A percentile compares a stretch with the other conserved stretches of the same genome.
Evolutionary conservation across 1,284 basidiomycete species (phyloP).

Genomic region (Anthracocystis setariae): DNA sequence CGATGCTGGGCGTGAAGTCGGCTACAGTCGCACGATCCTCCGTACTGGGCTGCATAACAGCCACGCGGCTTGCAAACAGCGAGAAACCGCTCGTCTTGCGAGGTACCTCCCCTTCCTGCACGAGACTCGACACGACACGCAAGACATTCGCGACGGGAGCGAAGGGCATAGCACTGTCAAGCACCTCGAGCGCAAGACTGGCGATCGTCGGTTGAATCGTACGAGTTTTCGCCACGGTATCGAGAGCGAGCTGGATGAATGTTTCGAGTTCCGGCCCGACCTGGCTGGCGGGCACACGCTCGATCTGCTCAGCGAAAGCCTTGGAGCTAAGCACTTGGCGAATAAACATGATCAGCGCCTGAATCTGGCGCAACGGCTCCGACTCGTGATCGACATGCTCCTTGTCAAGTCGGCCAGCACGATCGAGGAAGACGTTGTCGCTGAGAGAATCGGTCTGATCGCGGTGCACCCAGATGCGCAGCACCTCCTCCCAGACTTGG

Average conservation of each 20-base stretch:
- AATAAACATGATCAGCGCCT: constrained; percentile 54
- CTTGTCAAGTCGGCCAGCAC: constrained; percentile 42
- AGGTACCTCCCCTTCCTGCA: constrained; percentile 28
- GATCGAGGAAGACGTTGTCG: constrained; percentile 57
- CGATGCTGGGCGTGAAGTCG: constrained; percentile 37
- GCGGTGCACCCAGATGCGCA: constrained; percentile 47
- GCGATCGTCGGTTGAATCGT: constrained; percentile 23
- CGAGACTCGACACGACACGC: constrained; percentile 39
- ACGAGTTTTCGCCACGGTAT: constrained; percentile 20
- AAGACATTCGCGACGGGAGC: constrained; percentile 50
- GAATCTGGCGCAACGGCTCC: constrained; percentile 53
- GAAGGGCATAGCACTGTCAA: constrained; percentile 50
- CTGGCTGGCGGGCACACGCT: constrained; percentile 14
- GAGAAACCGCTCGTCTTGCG: constrained; percentile 47
- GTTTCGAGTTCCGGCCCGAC: constrained; percentile 32
- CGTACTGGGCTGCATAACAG: constrained; percentile 26
- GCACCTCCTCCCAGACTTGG: constrained; percentile 55
- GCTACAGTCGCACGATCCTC: constrained; percentile 34
- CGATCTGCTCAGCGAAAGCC: constrained; percentile 35
- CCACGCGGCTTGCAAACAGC: constrained; percentile 48
- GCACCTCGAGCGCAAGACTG: constrained; percentile 34
- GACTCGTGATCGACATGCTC: constrained; percentile 60
- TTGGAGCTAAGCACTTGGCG: constrained; percentile 48
- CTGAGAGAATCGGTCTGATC: constrained; percentile 42
- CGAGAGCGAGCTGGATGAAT: constrained; percentile 39